phyloP scores from a whole-genome alignment of 441 rosid genomes.

The Metrosideros polymorpha region DNA sequence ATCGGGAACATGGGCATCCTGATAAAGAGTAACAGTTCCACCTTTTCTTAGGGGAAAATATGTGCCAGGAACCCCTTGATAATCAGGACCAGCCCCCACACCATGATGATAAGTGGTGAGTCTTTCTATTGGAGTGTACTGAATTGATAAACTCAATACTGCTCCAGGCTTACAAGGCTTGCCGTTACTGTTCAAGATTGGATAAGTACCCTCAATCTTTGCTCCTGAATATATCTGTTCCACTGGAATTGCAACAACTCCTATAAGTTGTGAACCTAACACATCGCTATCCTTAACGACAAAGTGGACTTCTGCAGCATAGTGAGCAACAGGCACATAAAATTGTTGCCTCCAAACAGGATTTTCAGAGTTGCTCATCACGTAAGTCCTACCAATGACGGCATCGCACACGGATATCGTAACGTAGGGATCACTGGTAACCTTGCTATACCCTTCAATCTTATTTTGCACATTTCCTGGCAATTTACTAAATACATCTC shows the following conservation, averaged over 20 bases:
- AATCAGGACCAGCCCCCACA: constrained; percentile 84
- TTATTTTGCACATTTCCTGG: constrained; percentile 32
- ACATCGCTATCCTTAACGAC: constrained; percentile 90
- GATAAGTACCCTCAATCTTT: constrained; percentile 60
- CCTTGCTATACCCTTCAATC: constrained; percentile 45
- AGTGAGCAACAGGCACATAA: constrained; percentile 83
- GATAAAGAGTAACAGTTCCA: constrained; percentile 78
- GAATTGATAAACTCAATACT: constrained; percentile 51
- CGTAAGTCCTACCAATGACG: constrained; percentile 74
- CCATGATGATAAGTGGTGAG: constrained; percentile 66
- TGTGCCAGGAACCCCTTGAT: constrained; percentile 81
- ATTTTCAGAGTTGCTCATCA: constrained; percentile 74
- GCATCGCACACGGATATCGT: constrained; percentile 53
- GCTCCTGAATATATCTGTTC: constrained; percentile 61
- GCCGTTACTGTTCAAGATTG: constrained; percentile 46
- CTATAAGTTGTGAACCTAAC: constrained; percentile 85
- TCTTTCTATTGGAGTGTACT: constrained; percentile 61
- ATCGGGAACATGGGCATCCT: constrained; percentile 94
- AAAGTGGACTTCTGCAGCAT: constrained; percentile 76
- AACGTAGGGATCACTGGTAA: constrained; percentile 95
- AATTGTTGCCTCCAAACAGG: constrained; percentile 93
- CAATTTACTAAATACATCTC: constrained; percentile 39
- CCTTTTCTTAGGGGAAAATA: constrained; percentile 95
- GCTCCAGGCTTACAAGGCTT: constrained; percentile 92
- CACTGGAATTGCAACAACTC: constrained; percentile 68